These are phyloP conservation scores for Claviceps fusiformis DNA, from an alignment of 2,329 filamentous ascomycete species.

Conservation along the genomic window DNA sequence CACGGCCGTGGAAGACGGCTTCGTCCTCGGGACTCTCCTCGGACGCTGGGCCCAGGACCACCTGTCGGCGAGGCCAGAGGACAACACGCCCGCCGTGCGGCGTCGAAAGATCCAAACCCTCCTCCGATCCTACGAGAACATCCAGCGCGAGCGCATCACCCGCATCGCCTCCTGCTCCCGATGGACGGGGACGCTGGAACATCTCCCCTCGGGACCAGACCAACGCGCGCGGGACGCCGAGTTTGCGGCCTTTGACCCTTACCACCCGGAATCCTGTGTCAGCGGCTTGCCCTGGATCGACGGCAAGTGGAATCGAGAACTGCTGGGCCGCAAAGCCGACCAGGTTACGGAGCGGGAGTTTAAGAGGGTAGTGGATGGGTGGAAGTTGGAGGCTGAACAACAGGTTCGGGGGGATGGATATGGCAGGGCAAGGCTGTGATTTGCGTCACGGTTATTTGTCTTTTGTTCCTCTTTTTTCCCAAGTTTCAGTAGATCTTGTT, in stretches of 20 bases:
- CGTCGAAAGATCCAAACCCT: neutral
- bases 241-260: slow-evolving; percentile 1
- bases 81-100: neutral
- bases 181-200: slow-evolving; percentile 3
- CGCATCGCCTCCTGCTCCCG: slow-evolving; percentile 5
- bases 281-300: slow-evolving; percentile 9
- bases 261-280: slow-evolving; percentile 1
- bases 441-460: too few relatives aligned
- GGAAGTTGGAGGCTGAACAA: neutral
- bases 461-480: too few relatives aligned
- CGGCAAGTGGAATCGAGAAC: slow-evolving; percentile 3
- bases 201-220: slow-evolving; percentile 2
- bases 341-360: slow-evolving; percentile 4
- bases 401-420: too few relatives aligned
- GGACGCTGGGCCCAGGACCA: slow-evolving; percentile 1
- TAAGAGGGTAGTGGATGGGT: neutral
- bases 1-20: slow-evolving; percentile 14
- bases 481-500: too few relatives aligned
- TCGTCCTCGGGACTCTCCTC: slow-evolving; percentile 16
- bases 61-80: neutral
- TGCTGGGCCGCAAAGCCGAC: slow-evolving; percentile 2
- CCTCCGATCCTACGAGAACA: slow-evolving; percentile 2
- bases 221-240: slow-evolving; percentile 7
- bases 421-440: neutral
- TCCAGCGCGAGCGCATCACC: slow-evolving; percentile 5